phyloP scores from a whole-genome alignment of 2,329 filamentous ascomycete species.

The Scedosporium aurantiacum region DNA sequence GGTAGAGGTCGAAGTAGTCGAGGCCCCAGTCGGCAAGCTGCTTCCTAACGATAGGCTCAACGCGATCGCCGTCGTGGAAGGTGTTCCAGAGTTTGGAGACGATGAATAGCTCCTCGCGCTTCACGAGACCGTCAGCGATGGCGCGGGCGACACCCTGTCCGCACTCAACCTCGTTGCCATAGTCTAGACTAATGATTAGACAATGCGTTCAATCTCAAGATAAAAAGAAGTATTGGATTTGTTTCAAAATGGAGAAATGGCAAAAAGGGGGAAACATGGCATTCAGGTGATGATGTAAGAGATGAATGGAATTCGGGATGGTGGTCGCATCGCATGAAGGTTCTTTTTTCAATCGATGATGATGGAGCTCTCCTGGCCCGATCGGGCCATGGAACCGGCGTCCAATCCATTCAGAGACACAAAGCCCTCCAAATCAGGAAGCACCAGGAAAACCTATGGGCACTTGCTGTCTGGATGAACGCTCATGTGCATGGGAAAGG shows the following conservation, averaged over 20 bases:
- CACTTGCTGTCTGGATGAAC: neutral
- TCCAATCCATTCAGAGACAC: neutral
- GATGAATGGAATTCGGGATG: no score
- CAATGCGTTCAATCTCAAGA: neutral
- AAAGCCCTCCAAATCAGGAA: neutral
- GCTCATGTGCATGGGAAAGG: neutral
- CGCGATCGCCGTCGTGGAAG: conserved; percentile 71
- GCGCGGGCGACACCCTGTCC: conserved; percentile 68
- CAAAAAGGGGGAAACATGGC: neutral
- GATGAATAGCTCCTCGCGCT: conserved; percentile 73
- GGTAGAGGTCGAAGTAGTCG: conserved; percentile 83
- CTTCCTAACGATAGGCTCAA: conserved; percentile 63
- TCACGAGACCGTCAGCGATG: conserved; percentile 60
- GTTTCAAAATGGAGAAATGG: neutral
- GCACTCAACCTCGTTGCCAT: conserved; percentile 71
- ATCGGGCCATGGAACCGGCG: neutral
- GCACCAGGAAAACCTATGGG: neutral
- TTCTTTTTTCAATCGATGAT: no score
- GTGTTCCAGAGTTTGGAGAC: conserved; percentile 90
- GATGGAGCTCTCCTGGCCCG: no score
- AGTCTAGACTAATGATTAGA: conserved; percentile 40
- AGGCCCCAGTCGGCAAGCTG: conserved; percentile 75
- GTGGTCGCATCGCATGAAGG: no score
- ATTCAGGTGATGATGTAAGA: no score
- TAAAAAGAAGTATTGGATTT: neutral